A percentile compares a stretch with the other conserved stretches of the same genome.
Conservation (phyloP, 1,139 yeast genomes). For the Magnusiomyces starmeri region DNA sequence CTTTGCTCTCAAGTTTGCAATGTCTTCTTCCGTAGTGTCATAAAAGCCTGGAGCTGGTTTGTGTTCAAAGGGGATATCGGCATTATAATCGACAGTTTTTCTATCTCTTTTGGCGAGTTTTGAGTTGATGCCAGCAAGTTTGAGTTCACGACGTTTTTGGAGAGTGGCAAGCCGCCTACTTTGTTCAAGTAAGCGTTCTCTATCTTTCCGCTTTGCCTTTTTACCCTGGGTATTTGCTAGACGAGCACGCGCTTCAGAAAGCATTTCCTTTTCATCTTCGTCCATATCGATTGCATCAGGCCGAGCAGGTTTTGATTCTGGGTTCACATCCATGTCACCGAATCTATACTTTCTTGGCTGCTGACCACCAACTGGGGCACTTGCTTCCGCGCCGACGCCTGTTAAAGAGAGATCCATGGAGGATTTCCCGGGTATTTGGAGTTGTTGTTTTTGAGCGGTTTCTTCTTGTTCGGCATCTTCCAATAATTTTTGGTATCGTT, state of each 20-base stretch:
- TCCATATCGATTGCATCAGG: constrained; percentile 76
- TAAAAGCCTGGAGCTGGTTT: constrained; percentile 64
- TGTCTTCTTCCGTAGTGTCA: constrained; percentile 56
- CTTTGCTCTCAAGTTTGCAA: constrained; percentile 37
- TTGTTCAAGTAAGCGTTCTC: constrained; percentile 76
- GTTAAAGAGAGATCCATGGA: constrained; percentile 39
- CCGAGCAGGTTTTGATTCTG: constrained; percentile 76
- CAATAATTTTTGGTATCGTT: constrained; percentile 71
- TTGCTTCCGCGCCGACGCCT: constrained; percentile 53
- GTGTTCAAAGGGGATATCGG: constrained; percentile 75
- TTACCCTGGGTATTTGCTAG: constrained; percentile 91
- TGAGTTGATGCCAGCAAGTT: constrained; percentile 73
- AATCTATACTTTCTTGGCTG: constrained; percentile 22
- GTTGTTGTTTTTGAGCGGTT: constrained; percentile 24
- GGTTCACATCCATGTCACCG: constrained; percentile 60
- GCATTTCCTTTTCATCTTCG: constrained; percentile 88
- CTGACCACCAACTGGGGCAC: constrained; percentile 16
- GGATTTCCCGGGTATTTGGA: neutral
- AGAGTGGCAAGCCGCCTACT: constrained; percentile 66
- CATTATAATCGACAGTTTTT: constrained; percentile 61
- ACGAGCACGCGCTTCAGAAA: constrained; percentile 88
- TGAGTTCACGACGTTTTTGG: constrained; percentile 77
- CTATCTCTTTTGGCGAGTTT: constrained; percentile 51
- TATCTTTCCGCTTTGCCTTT: constrained; percentile 82
- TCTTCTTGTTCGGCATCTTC: constrained; percentile 44